Percentiles rank a stretch among this genome's conserved stretches.
Conservation (phyloP, 768 basidiomycete species). For the Sarcodon aspratus region DNA sequence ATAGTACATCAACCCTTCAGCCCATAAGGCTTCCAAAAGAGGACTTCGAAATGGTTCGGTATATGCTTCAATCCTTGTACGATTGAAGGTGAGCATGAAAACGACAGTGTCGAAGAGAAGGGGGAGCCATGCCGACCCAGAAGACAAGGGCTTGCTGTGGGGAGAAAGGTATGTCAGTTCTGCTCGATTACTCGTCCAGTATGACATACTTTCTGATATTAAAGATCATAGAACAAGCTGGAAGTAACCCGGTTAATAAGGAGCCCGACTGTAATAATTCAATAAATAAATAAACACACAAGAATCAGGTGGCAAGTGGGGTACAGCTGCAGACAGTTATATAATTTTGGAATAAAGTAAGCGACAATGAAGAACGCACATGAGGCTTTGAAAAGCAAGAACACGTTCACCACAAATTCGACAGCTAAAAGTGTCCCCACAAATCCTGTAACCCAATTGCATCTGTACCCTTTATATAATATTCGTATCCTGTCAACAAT, state of each 20-base stretch:
- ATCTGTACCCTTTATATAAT: conserved; percentile 10
- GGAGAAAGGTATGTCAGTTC: neutral
- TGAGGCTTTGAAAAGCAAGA: conserved; percentile 38
- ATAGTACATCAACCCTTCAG: neutral
- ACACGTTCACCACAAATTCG: conserved; percentile 38
- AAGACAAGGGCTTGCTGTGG: conserved; percentile 12
- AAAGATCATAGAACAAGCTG: conserved; percentile 33
- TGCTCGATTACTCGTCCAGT: neutral
- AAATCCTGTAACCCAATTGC: conserved; percentile 15
- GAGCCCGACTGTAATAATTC: conserved; percentile 12
- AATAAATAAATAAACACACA: conserved; percentile 26
- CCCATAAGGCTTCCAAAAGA: neutral
- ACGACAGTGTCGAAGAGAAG: conserved; percentile 27
- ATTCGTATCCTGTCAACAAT: conserved; percentile 15
- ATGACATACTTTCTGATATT: conserved; percentile 12
- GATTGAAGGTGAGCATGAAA: conserved; percentile 20
- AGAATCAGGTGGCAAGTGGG: conserved; percentile 15
- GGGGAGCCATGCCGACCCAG: conserved; percentile 30
- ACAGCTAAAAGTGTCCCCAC: conserved; percentile 23
- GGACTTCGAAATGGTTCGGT: neutral
- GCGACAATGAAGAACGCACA: conserved; percentile 24
- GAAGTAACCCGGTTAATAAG: neutral
- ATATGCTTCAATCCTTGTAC: neutral
- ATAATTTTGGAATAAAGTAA: too few relatives aligned
- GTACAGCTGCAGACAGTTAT: conserved; percentile 7